A percentile compares a stretch with the other conserved stretches of the same genome.
Conservation (phyloP, 2,329 filamentous ascomycete genomes). For the Mycosphaerella sp. region DNA sequence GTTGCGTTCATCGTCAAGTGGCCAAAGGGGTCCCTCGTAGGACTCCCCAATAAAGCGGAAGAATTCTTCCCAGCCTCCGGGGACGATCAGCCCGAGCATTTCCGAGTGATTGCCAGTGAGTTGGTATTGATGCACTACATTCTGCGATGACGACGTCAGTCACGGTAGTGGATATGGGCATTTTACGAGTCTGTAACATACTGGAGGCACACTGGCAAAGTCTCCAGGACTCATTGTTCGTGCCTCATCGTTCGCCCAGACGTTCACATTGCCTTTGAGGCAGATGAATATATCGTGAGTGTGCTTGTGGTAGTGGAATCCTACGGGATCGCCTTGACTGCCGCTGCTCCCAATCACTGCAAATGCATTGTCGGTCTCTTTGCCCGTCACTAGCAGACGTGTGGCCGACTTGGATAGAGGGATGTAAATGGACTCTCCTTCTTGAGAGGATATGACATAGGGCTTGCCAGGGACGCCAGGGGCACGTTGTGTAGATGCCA, state of each 20-base stretch:
- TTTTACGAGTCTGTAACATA: constrained; percentile 27
- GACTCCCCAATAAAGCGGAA: constrained; percentile 53
- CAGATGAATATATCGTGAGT: constrained; percentile 54
- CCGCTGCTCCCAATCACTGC: constrained; percentile 48
- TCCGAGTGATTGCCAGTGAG: constrained; percentile 51
- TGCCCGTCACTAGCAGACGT: constrained; percentile 47
- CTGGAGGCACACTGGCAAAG: constrained; percentile 53
- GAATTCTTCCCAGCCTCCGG: constrained; percentile 56
- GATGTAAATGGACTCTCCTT: constrained; percentile 48
- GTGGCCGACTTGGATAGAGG: constrained; percentile 49
- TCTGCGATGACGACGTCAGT: too few relatives aligned
- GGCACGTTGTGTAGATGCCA: constrained; percentile 10
- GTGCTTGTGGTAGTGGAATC: constrained; percentile 53
- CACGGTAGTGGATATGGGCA: too few relatives aligned
- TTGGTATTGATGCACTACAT: constrained; percentile 46
- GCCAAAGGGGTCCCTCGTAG: constrained; percentile 43
- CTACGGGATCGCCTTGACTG: constrained; percentile 42
- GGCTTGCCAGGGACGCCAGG: constrained; percentile 21
- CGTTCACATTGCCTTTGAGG: constrained; percentile 49
- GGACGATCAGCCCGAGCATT: constrained; percentile 49
- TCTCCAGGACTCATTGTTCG: constrained; percentile 50
- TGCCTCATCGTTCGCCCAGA: constrained; percentile 54
- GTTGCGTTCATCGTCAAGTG: constrained; percentile 49
- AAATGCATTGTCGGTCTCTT: constrained; percentile 48
- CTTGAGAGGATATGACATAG: constrained; percentile 30